phyloP scores from a whole-genome alignment of 495 filamentous ascomycete species.

The Bathelium albidoporum region DNA sequence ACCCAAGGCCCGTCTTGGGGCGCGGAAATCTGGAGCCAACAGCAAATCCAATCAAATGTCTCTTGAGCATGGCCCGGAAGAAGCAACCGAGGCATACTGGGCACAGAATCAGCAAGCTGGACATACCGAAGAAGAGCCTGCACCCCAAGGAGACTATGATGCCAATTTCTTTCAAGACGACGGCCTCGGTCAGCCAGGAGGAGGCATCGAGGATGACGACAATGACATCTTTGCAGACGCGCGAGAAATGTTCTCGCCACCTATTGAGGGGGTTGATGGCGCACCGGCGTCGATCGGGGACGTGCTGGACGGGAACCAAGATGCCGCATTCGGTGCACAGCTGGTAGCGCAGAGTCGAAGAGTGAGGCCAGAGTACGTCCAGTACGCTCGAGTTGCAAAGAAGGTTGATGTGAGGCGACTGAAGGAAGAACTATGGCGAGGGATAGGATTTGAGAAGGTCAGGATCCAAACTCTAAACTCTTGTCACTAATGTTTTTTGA shows the following conservation, averaged over 20 bases:
- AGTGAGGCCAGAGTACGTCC: slow-evolving; percentile 84
- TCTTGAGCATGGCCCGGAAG: slow-evolving; percentile 41
- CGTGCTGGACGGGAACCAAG: slow-evolving; percentile 32
- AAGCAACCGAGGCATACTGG: slow-evolving; percentile 96
- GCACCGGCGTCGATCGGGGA: slow-evolving; percentile 18
- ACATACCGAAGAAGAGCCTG: slow-evolving; percentile 36
- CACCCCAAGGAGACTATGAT: slow-evolving; percentile 63
- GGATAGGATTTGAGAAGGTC: slow-evolving; percentile 56
- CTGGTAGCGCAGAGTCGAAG: slow-evolving; percentile 82
- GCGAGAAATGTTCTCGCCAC: slow-evolving; percentile 75
- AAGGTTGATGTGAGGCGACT: slow-evolving; percentile 95
- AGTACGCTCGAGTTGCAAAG: slow-evolving; percentile 92
- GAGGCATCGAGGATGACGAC: slow-evolving; percentile 67
- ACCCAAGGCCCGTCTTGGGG: slow-evolving; percentile 68
- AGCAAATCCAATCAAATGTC: slow-evolving; percentile 18
- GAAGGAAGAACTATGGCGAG: slow-evolving; percentile 94
- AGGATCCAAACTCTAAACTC: neutral
- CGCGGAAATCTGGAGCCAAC: slow-evolving; percentile 39
- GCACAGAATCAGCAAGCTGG: slow-evolving; percentile 48
- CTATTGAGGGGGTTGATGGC: slow-evolving; percentile 42
- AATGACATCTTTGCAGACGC: slow-evolving; percentile 86
- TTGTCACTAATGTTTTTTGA: slow-evolving; percentile 9
- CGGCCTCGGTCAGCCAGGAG: slow-evolving; percentile 53
- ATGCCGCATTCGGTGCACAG: slow-evolving; percentile 76
- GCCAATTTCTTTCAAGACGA: slow-evolving; percentile 98